Base-by-base conservation (phyloP, 495 filamentous ascomycete genomes). In the Neurospora sp. region DNA sequence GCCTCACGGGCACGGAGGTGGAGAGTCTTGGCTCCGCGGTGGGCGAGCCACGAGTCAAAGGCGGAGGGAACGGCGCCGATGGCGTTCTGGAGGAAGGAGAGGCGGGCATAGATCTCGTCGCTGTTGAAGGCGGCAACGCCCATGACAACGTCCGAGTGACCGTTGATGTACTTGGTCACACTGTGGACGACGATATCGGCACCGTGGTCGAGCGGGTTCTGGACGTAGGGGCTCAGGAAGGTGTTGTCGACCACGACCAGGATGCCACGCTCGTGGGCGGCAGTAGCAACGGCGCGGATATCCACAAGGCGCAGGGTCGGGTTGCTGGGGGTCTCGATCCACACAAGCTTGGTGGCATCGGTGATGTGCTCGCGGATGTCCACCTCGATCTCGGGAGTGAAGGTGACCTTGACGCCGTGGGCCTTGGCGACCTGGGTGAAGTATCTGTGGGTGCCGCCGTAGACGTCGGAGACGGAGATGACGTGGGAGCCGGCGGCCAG, bases 121-220 rank as follows among this genome's bases (percentile, higher is more conserved):
- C 91, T 91, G 85, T 96, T 98, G 88, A 97, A 97, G n/a, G 96
- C 96, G 22, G 93, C 93, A 40, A 93, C 90, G 73, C 96, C 96
- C 96, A 99, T 99, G 70, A 97, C 87, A n/a, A 99, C 96, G 80
- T 99, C 95, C 81, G 90, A 86, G 83, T 99, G 96, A 8, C 96
- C 96, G 79, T 99, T 99, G 81, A 99, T 98, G 83, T 98, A 99
- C 82, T 99, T 99, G 8, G 96, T 99, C n/a, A 99, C 96, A 45
- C 91, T 94, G 85, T 99, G 96, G n/a, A 98, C 90, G 59, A 98
- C 96, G 68, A 99, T 94, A 79, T 99, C 96, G 42, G 96, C 96
- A 76, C 96, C 96, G 82, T 96, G 93, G 76, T 94, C 89, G 37
- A 99, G 87, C 2, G 96, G 96, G 81, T 98, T 98, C 82, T 99